phyloP scores from a whole-genome alignment of 73 alveolate genomes.

The Blepharisma stoltei region DNA sequence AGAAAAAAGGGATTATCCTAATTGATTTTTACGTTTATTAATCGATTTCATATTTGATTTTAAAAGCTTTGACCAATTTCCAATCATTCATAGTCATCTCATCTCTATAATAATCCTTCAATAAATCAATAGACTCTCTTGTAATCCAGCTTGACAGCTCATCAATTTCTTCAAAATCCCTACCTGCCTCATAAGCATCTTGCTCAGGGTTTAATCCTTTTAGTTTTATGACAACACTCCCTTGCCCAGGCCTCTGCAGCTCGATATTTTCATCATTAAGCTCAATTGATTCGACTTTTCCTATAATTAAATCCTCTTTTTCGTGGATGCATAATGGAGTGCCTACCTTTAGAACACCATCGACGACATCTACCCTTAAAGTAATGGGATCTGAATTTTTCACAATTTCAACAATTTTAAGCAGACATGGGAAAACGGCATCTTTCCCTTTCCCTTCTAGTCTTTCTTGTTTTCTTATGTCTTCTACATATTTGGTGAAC shows the following conservation, averaged over 20 bases:
- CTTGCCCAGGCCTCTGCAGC: constrained; percentile 66
- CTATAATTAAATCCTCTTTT: constrained; percentile 78
- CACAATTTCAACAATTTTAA: constrained; percentile 79
- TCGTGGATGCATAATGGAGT: constrained; percentile 93
- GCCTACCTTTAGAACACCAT: constrained; percentile 88
- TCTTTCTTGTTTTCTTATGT: constrained; percentile 88
- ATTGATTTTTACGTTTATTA: constrained; percentile 26
- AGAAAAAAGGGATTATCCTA: no score
- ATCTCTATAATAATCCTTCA: constrained; percentile 90
- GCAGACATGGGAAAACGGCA: constrained; percentile 94
- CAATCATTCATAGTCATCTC: constrained; percentile 92
- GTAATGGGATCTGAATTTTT: constrained; percentile 74
- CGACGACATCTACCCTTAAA: constrained; percentile 80
- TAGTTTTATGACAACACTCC: neutral
- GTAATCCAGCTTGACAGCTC: constrained; percentile 47
- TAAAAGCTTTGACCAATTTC: constrained; percentile 85
- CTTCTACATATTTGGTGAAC: constrained; percentile 86
- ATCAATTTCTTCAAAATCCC: constrained; percentile 66
- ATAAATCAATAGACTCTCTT: constrained; percentile 87
- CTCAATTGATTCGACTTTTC: constrained; percentile 85
- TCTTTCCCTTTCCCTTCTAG: constrained; percentile 73
- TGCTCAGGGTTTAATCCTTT: neutral
- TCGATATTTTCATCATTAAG: constrained; percentile 63
- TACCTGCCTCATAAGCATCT: constrained; percentile 70
- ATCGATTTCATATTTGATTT: constrained; percentile 81